phyloP scores from a whole-genome alignment of 164 flowering plant species.

The Macadamia tetraphylla region DNA sequence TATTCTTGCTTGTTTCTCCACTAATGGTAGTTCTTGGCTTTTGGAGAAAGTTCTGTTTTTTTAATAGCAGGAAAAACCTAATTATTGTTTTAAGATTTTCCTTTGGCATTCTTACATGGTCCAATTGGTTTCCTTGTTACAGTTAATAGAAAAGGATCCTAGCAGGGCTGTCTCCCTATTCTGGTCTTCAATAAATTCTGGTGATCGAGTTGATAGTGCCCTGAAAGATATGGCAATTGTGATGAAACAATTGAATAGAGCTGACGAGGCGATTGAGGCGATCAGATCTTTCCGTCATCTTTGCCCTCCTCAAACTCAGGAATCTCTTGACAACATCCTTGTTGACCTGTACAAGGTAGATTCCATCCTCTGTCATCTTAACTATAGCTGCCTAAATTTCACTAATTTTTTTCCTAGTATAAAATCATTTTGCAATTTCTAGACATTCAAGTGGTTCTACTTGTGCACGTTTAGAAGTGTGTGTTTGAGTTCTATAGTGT shows the following conservation, averaged over 20 bases:
- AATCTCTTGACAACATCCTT: slow-evolving; percentile 79
- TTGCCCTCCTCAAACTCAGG: slow-evolving; percentile 69
- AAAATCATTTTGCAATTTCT: neutral
- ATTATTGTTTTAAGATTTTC: neutral
- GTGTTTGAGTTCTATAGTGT: neutral
- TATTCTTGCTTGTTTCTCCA: neutral
- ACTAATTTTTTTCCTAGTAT: too few species aligned
- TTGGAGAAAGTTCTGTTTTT: neutral
- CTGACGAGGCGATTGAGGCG: slow-evolving; percentile 92
- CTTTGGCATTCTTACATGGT: neutral
- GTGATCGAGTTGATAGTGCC: slow-evolving; percentile 88
- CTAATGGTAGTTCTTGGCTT: neutral
- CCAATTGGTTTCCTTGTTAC: slow-evolving; percentile 1
- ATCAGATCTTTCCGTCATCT: slow-evolving; percentile 81
- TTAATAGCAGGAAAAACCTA: too few species aligned
- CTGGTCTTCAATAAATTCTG: slow-evolving; percentile 79
- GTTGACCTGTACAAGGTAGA: slow-evolving; percentile 85
- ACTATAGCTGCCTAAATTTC: too few species aligned
- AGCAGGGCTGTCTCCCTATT: slow-evolving; percentile 63
- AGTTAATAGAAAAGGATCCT: slow-evolving; percentile 82
- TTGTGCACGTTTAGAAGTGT: neutral
- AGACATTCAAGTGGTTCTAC: neutral
- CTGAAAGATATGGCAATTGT: slow-evolving; percentile 90
- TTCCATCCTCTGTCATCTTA: neutral
- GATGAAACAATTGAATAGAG: slow-evolving; percentile 80